phyloP scores from a whole-genome alignment of 352 stramenopile genomes.

The Pythium pyrilobum region DNA sequence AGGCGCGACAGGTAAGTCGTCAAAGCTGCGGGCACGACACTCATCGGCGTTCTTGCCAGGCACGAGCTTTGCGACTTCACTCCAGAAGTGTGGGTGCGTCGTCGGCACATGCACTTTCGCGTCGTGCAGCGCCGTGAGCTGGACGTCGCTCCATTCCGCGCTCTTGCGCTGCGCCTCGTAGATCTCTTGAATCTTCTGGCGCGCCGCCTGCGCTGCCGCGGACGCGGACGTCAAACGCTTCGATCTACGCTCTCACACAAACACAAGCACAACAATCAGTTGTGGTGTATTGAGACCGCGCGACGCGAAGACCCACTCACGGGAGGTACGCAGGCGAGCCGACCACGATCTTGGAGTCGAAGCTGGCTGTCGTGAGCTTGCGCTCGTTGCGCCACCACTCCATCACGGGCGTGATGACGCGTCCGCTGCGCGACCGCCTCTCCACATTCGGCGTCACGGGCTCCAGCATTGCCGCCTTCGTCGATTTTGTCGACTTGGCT shows the following conservation, averaged over 20 bases:
- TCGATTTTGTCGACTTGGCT: not conserved
- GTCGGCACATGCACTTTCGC: slow-evolving; percentile 63
- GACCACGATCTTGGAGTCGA: slow-evolving; percentile 18
- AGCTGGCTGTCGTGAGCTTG: slow-evolving; percentile 13
- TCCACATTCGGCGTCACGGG: not conserved
- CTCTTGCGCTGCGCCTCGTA: slow-evolving; percentile 15
- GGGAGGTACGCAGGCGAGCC: slow-evolving; percentile 23
- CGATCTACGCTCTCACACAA: no score
- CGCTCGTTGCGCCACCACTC: slow-evolving; percentile 46
- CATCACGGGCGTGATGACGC: slow-evolving; percentile 30
- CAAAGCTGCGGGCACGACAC: slow-evolving; percentile 58
- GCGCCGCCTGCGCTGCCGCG: slow-evolving; percentile 11
- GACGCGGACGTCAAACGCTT: not conserved
- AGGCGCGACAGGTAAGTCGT: slow-evolving; percentile 42
- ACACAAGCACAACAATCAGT: not conserved
- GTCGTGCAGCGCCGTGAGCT: slow-evolving; percentile 42
- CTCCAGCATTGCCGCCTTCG: not conserved
- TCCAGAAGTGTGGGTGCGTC: slow-evolving; percentile 63
- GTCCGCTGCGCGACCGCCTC: slow-evolving; percentile 19
- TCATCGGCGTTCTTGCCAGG: slow-evolving; percentile 52
- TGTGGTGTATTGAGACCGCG: not conserved
- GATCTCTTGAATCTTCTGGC: slow-evolving; percentile 23
- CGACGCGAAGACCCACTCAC: slow-evolving; percentile 7
- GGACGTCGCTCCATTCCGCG: slow-evolving; percentile 40
- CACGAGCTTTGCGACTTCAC: slow-evolving; percentile 32